Percentiles rank a stretch among this genome's conserved stretches.
These are phyloP conservation scores for Pyrenophora tritici-repentis DNA, from an alignment of 2,329 filamentous ascomycete genomes.

Conservation along the genomic window DNA sequence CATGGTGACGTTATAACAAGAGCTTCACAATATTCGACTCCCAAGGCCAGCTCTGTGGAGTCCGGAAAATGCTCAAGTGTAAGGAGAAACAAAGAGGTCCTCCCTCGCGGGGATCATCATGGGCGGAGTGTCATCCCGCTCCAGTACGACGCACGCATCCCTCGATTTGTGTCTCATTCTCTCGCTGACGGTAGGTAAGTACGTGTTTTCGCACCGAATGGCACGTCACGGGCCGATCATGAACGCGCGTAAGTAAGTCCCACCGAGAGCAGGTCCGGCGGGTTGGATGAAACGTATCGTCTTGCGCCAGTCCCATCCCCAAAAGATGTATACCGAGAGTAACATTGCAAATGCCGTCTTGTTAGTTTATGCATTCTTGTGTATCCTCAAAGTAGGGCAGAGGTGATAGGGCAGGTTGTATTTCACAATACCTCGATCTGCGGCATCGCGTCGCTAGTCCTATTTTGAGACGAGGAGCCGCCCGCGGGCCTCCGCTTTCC, in stretches of 20 bases:
- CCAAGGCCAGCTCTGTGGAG: too few species aligned
- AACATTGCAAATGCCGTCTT: not conserved
- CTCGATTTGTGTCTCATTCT: not conserved
- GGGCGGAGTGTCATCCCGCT: not conserved
- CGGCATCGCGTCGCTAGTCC: constrained; percentile 1
- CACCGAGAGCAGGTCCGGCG: not conserved
- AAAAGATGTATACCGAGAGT: not conserved
- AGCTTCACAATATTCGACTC: not conserved
- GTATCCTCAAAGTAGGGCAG: not conserved
- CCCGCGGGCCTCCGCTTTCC: too few species aligned
- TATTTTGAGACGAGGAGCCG: too few species aligned
- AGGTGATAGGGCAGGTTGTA: not conserved
- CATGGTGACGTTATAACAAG: constrained; percentile 15
- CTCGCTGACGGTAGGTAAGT: not conserved
- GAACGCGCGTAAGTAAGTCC: constrained; percentile 12
- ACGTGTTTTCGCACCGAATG: not conserved
- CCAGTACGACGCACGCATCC: too few species aligned
- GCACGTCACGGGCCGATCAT: constrained; percentile 11
- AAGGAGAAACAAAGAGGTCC: not conserved
- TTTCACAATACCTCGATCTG: not conserved
- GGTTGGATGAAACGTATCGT: not conserved
- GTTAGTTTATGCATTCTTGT: not conserved
- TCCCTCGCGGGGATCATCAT: not conserved
- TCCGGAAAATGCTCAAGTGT: too few species aligned
- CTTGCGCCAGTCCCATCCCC: not conserved